phyloP scores from a whole-genome alignment of 441 rosid species.

The Francoa sonchifolia region DNA sequence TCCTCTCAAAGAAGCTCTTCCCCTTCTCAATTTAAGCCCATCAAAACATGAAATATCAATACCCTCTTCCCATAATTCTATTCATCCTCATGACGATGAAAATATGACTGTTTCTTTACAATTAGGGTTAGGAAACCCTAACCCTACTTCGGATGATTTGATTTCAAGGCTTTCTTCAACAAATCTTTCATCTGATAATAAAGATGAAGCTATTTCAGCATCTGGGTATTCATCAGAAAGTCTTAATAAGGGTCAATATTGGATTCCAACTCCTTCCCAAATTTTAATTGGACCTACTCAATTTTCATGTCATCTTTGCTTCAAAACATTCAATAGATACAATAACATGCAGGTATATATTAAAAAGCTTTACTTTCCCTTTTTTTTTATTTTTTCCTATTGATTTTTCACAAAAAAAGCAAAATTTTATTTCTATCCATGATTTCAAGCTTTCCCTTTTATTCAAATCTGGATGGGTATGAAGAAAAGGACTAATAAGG shows the following conservation, averaged over 20 bases:
- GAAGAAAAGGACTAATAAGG: constrained; percentile 13
- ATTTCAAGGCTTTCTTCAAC: constrained; percentile 1
- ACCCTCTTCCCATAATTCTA: constrained; percentile 11
- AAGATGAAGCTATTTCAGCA: constrained; percentile 1
- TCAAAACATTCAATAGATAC: constrained; percentile 21
- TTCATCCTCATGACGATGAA: neutral
- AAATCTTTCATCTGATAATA: no score
- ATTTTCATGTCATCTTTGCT: constrained; percentile 21
- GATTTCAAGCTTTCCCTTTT: constrained; percentile 27
- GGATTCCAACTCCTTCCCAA: constrained; percentile 21
- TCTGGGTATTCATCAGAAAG: constrained; percentile 10
- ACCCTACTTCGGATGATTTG: constrained; percentile 1
- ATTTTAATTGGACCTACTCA: constrained; percentile 18
- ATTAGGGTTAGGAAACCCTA: constrained; percentile 16
- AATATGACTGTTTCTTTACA: constrained; percentile 15
- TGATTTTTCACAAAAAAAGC: constrained; percentile 15
- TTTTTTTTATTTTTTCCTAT: constrained; percentile 4
- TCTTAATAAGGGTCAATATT: constrained; percentile 18
- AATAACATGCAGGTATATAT: constrained; percentile 18
- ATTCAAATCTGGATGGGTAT: constrained; percentile 8
- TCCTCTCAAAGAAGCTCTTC: constrained; percentile 77
- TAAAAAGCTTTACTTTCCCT: constrained; percentile 4
- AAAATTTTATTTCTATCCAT: constrained; percentile 18
- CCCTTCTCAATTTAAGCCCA: constrained; percentile 63
- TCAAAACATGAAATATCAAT: constrained; percentile 22